Base-by-base conservation (phyloP, 345 rosid species). In the Clarkia xantiana region DNA sequence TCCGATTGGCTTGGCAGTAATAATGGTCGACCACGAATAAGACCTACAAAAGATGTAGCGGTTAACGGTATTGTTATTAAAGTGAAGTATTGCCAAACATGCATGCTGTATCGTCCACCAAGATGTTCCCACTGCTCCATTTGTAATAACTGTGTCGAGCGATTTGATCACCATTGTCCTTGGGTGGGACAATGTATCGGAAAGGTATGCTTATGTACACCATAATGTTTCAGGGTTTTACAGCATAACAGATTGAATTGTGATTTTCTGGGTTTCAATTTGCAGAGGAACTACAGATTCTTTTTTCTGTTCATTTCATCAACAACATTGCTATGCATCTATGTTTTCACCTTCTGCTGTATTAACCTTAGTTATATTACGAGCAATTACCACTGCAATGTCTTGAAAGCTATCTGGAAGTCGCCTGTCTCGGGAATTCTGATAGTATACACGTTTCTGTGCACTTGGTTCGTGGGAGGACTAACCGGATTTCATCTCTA, bases 151-250 rank as follows among this genome's bases (percentile, higher is more conserved):
- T 90, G 97, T 48, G 93, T 90, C 11, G 96, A 90, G 62, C 84
- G 78, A 39, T 86, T 90, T 52, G 97, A 90, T 67, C 97, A 90
- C 63, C 97, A 90, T 61, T 90, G 97, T 49, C 97, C 97, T 2
- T 90, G 97, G 97, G 94, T 90, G 60, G 97, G 96, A 44, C 97
- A 90, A 53, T 90, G 97, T 56, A 81, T 90, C 57, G 97, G 91
- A 14, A 83, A 74, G 89, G 97, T 90, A 22, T 22, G 25, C 5
- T 22, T 22, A 29, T 5, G 8, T 29, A 29, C 36, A 29, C 36
- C 36, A 29, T 4, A 29, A 29, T 29, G 5, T 29, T 7, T 29
- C 36, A 29, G 8, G 36, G 36, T 29, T 10, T 29, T 29, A 1
- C 36, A 29, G 36, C 36, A 2, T 18, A 48, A 3, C 29, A 8